Evolutionary conservation across 2,329 filamentous ascomycete species (phyloP), one percentile per base, ranked within the genome.

Genomic region (Phoma sp.): DNA sequence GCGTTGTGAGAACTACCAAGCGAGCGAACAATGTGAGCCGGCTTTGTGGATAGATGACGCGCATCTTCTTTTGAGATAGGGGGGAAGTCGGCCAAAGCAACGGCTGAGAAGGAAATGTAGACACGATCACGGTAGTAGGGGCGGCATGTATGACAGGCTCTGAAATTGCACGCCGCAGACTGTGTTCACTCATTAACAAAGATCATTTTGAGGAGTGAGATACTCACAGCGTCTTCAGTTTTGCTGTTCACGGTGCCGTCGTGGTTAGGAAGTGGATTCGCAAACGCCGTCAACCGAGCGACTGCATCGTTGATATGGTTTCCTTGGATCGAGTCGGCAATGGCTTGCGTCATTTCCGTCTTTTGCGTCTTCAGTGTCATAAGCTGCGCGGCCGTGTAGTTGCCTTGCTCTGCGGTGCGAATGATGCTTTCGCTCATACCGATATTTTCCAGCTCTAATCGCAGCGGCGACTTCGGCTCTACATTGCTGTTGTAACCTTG

Each of bases 71-170:
- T 46, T 1, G 74, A 73, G 9, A 79, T 25, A 1, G 75, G 67
- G 22, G 68, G 48, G 17, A 74, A 59, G 32, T 74, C 64, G 31
- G 76, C 73, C 25, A 65, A 70, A 22, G 80, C 70, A 31, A 82
- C 71, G 12, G 75, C 67, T 4, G 78, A 73, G 57, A 84, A 76
- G 25, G 78, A 79, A 7, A 73, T 71, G 63, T 73, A 81, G 31
- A 77, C 63, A 3, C 81, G 77, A 39, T 83, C 80, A n/a, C 72
- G 73, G 58, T 77, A 80, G 59, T 78, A 79, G 2, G 80, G 79
- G 27, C 81, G 77, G 60, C 82, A 84, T n/a, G 64, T 69, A 29
- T 80, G 79, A 57, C 82, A 84, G 45, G 77, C 76, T 44, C 75
- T 74, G 61, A 77, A 77, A n/a, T 60, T 68, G 65, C 82, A 84